Evolutionary conservation across 139 green algal species (phyloP).

Genomic region (Deuterostichococcus epilithicus): DNA sequence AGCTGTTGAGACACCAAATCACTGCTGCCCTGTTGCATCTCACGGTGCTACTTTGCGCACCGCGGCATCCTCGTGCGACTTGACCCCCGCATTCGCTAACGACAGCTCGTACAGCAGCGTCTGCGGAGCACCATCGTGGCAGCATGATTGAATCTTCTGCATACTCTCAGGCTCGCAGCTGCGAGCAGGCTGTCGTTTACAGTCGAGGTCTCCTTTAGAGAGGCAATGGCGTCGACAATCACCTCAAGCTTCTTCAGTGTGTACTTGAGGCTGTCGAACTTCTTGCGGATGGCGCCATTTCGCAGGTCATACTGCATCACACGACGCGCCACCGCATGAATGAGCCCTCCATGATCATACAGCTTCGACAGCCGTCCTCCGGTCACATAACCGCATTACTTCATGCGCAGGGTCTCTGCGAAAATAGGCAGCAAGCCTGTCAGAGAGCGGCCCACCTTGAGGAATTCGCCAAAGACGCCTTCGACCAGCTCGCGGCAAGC

Average conservation of each 20-base stretch:
- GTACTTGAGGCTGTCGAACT: constrained; percentile 80
- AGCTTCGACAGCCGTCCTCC: too few species aligned
- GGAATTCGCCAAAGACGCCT: constrained; percentile 53
- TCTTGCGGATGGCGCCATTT: constrained; percentile 69
- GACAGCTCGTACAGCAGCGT: constrained; percentile 71
- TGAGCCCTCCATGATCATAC: too few species aligned
- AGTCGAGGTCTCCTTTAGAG: not conserved
- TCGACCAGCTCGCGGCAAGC: constrained; percentile 60
- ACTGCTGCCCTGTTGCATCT: not conserved
- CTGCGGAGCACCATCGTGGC: constrained; percentile 14
- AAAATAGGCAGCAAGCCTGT: too few species aligned
- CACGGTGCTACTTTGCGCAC: not conserved
- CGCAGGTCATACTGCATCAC: constrained; percentile 66
- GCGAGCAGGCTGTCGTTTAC: not conserved
- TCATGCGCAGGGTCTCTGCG: too few species aligned
- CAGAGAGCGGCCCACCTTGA: constrained; percentile 47
- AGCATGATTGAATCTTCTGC: not conserved
- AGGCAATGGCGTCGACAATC: not conserved
- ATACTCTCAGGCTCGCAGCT: not conserved
- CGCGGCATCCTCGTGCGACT: constrained; percentile 13
- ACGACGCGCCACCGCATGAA: too few species aligned
- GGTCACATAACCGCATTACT: too few species aligned
- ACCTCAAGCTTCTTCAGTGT: constrained; percentile 76
- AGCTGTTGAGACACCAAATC: too few species aligned
- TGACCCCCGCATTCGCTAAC: constrained; percentile 44